phyloP scores from a whole-genome alignment of 2,329 filamentous ascomycete genomes.

The Fusarium subtropicale region DNA sequence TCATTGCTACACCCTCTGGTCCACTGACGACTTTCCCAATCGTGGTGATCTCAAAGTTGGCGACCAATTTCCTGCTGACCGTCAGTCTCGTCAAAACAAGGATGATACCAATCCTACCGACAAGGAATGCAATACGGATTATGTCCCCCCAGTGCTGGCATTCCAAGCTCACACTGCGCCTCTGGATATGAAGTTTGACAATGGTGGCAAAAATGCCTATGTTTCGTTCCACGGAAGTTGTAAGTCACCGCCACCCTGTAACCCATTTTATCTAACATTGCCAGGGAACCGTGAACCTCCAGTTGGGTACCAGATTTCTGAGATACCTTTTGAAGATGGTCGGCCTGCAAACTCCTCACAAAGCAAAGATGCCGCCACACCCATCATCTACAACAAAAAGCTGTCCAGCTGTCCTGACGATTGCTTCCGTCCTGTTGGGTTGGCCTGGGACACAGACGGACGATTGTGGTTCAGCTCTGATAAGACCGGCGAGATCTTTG shows the following conservation, averaged over 20 bases:
- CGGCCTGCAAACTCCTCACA: constrained; percentile 53
- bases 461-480: constrained; percentile 73
- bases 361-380: constrained; percentile 61
- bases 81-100: constrained; percentile 42
- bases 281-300: constrained; percentile 58
- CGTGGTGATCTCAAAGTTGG: constrained; percentile 57
- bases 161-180: constrained; percentile 76
- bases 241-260: constrained; percentile 49
- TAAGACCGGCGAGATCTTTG: constrained; percentile 73
- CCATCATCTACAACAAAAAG: constrained; percentile 68
- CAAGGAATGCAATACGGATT: constrained; percentile 57
- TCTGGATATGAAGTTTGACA: constrained; percentile 75
- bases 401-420: constrained; percentile 62
- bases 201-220: constrained; percentile 68
- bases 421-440: constrained; percentile 73
- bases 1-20: constrained; percentile 75
- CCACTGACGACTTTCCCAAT: constrained; percentile 58
- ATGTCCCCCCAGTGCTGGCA: constrained; percentile 65
- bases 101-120: constrained; percentile 55
- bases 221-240: constrained; percentile 80
- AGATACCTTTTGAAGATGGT: constrained; percentile 57
- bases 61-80: constrained; percentile 59
- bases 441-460: constrained; percentile 63
- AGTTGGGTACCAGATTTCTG: constrained; percentile 60
- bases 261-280: neutral